Percentiles rank a stretch among this genome's conserved stretches.
These are phyloP conservation scores for Leishmania braziliensis DNA, from an alignment of 208 protist genomes.

Conservation along the genomic window DNA sequence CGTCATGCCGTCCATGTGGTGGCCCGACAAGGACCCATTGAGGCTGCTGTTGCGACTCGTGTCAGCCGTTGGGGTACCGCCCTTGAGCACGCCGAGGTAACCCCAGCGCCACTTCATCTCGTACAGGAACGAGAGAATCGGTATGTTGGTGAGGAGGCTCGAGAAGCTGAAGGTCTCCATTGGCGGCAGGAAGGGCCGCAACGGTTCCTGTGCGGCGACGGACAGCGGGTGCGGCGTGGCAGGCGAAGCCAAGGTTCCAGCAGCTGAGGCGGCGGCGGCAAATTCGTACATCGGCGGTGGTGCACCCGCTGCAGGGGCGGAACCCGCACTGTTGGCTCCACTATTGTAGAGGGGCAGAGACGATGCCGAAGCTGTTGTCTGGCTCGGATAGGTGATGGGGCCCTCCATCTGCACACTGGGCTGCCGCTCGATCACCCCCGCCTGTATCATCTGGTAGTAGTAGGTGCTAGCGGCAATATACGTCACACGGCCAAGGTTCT, in stretches of 20 bases:
- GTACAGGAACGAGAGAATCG: conserved; percentile 83
- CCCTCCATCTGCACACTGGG: conserved; percentile 19
- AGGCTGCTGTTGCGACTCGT: conserved; percentile 21
- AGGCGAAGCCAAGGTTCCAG: background rate
- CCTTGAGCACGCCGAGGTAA: conserved; percentile 61
- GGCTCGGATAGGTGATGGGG: conserved; percentile 11
- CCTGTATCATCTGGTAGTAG: conserved; percentile 77
- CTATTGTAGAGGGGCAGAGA: background rate
- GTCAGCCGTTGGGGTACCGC: conserved; percentile 29
- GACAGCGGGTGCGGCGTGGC: background rate
- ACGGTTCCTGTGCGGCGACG: conserved; percentile 1
- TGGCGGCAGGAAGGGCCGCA: conserved; percentile 47
- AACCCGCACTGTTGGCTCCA: background rate
- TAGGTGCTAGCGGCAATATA: conserved; percentile 84
- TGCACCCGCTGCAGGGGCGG: background rate
- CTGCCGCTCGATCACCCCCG: conserved; percentile 59
- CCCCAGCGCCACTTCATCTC: conserved; percentile 87
- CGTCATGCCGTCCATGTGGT: conserved; percentile 9
- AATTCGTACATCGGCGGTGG: conserved; percentile 9
- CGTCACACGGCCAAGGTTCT: conserved; percentile 80
- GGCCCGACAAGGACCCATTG: conserved; percentile 3
- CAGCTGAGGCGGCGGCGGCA: background rate
- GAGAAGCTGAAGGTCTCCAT: conserved; percentile 91
- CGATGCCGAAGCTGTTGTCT: background rate
- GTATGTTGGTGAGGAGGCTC: conserved; percentile 83